A percentile compares a stretch with the other conserved stretches of the same genome.
Conservation (phyloP, 2,329 filamentous ascomycete species). For the Colletotrichum graminicola region DNA sequence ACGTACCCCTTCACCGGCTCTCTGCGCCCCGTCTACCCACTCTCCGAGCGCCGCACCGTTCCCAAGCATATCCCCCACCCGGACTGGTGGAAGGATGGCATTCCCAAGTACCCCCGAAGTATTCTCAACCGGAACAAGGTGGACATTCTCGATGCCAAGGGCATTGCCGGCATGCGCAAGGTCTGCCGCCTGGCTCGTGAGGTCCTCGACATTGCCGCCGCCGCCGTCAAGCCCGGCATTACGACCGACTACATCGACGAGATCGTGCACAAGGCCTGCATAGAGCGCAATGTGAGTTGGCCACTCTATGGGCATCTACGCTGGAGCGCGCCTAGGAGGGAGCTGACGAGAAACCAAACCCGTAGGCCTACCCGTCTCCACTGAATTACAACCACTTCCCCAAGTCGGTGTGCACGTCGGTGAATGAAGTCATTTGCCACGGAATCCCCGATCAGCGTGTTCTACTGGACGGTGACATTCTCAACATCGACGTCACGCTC, state of each 20-base stretch:
- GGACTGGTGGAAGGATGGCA: conserved; percentile 89
- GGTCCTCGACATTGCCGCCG: conserved; percentile 91
- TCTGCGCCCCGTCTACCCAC: conserved; percentile 87
- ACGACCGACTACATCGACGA: conserved; percentile 97
- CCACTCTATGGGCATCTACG: neutral
- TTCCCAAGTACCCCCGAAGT: conserved; percentile 70
- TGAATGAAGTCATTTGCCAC: conserved; percentile 98
- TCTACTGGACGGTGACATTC: conserved; percentile 91
- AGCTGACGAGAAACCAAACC: conserved; percentile 6
- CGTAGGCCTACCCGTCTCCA: conserved; percentile 90
- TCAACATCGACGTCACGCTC: conserved; percentile 96
- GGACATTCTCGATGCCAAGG: conserved; percentile 82
- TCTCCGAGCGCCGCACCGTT: conserved; percentile 78
- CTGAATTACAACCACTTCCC: conserved; percentile 97
- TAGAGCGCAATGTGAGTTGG: conserved; percentile 85
- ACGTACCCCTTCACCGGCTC: conserved; percentile 85
- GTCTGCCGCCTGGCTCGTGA: conserved; percentile 89
- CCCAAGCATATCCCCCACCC: conserved; percentile 86
- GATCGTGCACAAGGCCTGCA: conserved; percentile 92
- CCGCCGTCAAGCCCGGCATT: conserved; percentile 87
- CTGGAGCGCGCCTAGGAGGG: neutral
- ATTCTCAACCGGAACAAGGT: conserved; percentile 83
- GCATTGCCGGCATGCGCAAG: conserved; percentile 91
- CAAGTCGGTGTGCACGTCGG: conserved; percentile 96
- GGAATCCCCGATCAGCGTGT: conserved; percentile 94